Base-by-base conservation (phyloP, 2,329 filamentous ascomycete genomes). In the Cercospora sp. region DNA sequence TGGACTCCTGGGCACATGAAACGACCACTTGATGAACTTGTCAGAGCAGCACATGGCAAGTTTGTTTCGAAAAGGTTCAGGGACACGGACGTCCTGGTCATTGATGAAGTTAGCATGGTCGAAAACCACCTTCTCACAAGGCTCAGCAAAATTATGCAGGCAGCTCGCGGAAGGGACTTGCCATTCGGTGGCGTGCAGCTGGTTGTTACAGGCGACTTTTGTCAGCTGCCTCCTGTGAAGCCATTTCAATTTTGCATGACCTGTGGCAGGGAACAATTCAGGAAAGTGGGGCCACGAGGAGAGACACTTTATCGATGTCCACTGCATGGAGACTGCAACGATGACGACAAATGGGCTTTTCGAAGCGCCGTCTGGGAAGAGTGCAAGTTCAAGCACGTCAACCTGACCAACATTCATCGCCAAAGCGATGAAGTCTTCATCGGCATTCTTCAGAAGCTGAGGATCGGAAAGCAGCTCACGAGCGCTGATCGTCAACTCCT, bases 101-200 rank as follows among this genome's bases (percentile, higher is more conserved):
- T 90, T 16, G 88, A 90, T 71, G 89, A 90, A 76, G 86, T 91
- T 66, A 88, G 84, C 69, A 90, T 90, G 88, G 81, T 90, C 0
- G 86, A 88, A 60, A 86, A 84, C 64, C 74, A 82, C 6, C 80
- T 84, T 59, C 84, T 88, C 30, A 82, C 86, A 67, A 82, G 86
- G 12, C 76, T 87, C 12, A 65, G 57, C 40, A 57, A 45, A 3
- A 57, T 68, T 16, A 68, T 68, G 66, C 36, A 62, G 31, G 60
- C 36, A n/a, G 66, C 60, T 9, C 53, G 68, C 40, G 62, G 51
- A 30, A 67, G 58, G 60, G 59, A 68, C 3, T 18, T 45, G 36
- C 62, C 66, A 28, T 68, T 68, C n/a, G 66, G 80, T 84, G 4
- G 66, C 26, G 66, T 68, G 18, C 86, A 88, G 72, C 33, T 72